Evolutionary conservation across 176 grass and related monocot species (phyloP), one percentile per base, ranked within the genome.

Genomic region (Carex kokanica): DNA sequence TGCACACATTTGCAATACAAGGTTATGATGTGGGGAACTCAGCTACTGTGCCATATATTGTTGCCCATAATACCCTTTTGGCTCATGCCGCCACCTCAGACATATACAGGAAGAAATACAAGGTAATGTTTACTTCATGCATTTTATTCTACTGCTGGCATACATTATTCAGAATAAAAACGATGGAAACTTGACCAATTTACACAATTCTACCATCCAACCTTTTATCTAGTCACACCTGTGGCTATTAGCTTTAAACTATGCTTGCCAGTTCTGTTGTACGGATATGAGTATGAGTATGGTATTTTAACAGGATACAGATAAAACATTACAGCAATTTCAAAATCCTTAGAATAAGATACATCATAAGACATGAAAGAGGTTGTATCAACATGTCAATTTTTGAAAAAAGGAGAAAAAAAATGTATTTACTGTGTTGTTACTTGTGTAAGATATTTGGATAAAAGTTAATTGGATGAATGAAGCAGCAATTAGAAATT

Each of bases 21-120:
- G 92, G 95, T 18, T 98, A 95, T 29, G 95, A 95, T 43, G 87
- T 94, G 0, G 95, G 95, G 5, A 93, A 94, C 78, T 98, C 92
- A 1, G 91, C 89, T 11, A 90, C 90, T 7, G 95, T 94, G 56
- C 92, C 95, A 17, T 98, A 98, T 81, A 74, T 93, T 3, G 95
- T 94, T 17, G 95, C 89, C 47, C 92, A 98, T 85, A 90, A 98
- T 84, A 27, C 88, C 75, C 90, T 98, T 78, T 14, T 98, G 8
- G 66, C 92, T 59, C 92, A 94, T 81, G 95, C 95, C 79, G 49
- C 90, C 29, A 87, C 64, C 16, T 40, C 92, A 25, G 36, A 54
- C 55, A 27, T 93, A 3, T 98, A 98, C 86, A 69, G 92, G 64
- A 85, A 0, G 21, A 93, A 88, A 32, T 94, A 98, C 47, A 98